Conservation (phyloP, 75 land plant genomes). For the Picea glauca region DNA sequence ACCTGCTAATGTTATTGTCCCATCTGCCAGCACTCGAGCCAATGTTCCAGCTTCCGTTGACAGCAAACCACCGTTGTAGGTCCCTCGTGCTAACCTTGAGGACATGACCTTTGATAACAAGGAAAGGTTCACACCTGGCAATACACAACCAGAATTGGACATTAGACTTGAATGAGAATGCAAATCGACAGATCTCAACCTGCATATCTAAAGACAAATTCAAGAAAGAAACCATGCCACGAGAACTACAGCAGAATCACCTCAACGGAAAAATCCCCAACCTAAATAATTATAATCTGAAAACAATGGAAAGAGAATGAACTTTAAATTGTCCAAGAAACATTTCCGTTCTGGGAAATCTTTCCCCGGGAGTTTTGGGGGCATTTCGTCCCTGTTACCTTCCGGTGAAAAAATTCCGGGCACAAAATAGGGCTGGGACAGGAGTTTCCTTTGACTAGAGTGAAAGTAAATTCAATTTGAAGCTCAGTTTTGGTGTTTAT, state of each 20-base stretch:
- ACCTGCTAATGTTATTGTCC: slow-evolving; percentile 70
- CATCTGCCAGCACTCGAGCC: slow-evolving; percentile 76
- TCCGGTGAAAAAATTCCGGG: no score
- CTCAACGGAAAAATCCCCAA: not conserved
- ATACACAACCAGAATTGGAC: not conserved
- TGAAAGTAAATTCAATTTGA: no score
- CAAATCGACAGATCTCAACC: not conserved
- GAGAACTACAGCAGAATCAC: not conserved
- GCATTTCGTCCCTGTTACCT: no score
- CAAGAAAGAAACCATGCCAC: not conserved
- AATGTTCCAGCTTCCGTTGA: slow-evolving; percentile 92
- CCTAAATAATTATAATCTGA: not conserved
- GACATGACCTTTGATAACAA: slow-evolving; percentile 84
- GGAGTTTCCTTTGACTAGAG: no score
- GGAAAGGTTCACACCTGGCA: slow-evolving; percentile 73
- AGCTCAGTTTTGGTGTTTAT: no score
- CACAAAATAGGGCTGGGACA: no score
- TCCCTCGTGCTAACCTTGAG: slow-evolving; percentile 71
- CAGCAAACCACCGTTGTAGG: slow-evolving; percentile 78
- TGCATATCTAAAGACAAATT: not conserved
- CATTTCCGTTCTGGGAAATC: no score
- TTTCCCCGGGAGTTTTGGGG: no score
- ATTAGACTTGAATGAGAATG: not conserved
- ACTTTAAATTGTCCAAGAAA: no score
- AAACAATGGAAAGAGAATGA: not conserved